These are phyloP conservation scores for Phytophthora pini DNA, from an alignment of 352 stramenopile genomes.

Conservation along the genomic window DNA sequence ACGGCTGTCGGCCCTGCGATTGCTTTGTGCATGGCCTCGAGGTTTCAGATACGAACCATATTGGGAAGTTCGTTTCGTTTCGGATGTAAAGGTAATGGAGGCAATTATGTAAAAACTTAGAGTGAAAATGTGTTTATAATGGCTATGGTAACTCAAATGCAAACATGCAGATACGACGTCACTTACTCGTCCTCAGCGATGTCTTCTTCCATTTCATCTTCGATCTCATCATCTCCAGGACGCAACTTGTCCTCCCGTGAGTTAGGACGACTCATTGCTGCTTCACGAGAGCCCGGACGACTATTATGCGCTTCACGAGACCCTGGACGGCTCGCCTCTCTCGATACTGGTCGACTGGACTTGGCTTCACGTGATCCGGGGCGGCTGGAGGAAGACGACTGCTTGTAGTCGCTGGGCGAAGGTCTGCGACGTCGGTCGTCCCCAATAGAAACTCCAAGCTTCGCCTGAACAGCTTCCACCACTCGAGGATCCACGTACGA, in stretches of 20 bases:
- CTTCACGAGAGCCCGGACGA: conserved; percentile 28
- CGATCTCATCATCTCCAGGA: conserved; percentile 43
- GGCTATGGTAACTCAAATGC: conserved; percentile 5
- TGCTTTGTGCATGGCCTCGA: conserved; percentile 13
- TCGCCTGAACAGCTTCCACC: conserved; percentile 74
- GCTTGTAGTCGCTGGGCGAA: conserved; percentile 43
- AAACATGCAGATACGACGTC: not conserved
- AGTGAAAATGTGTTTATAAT: conserved; percentile 9
- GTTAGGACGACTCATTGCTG: conserved; percentile 26
- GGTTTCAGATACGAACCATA: conserved; percentile 7
- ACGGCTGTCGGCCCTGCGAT: not conserved
- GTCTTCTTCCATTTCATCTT: conserved; percentile 85
- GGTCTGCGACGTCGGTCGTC: conserved; percentile 33
- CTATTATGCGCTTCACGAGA: conserved; percentile 25
- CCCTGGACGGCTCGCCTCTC: conserved; percentile 26
- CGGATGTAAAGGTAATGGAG: too few relatives aligned
- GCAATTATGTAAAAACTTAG: too few relatives aligned
- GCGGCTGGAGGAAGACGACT: conserved; percentile 17
- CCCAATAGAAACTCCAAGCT: conserved; percentile 37
- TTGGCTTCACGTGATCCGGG: conserved; percentile 31
- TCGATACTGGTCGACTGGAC: conserved; percentile 21
- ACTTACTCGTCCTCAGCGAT: conserved; percentile 73
- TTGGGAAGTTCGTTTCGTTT: conserved; percentile 3
- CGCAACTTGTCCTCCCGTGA: conserved; percentile 45
- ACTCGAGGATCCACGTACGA: conserved; percentile 78